Conservation (phyloP, 2,329 filamentous ascomycete genomes). For the Colletotrichum plurivorum region DNA sequence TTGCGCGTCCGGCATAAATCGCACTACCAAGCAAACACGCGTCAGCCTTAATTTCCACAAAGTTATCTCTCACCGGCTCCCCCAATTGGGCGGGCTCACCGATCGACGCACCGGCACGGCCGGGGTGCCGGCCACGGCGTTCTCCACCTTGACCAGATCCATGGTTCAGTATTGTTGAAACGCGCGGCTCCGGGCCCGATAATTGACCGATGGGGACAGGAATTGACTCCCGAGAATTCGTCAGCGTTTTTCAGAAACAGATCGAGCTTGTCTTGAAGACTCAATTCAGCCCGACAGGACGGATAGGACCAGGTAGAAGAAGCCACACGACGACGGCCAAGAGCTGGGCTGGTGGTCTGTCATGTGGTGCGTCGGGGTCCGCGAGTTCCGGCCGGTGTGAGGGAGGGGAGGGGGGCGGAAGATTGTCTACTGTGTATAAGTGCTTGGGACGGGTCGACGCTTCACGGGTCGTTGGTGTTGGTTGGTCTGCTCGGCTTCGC, state of each 20-base stretch:
- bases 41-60: background rate
- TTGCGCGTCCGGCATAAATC: conserved; percentile 18
- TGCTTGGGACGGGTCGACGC: too few species aligned
- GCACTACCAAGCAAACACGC: conserved; percentile 2
- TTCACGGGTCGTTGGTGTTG: background rate
- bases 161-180: background rate
- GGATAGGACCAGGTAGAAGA: background rate
- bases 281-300: background rate
- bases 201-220: background rate
- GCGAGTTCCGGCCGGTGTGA: background rate
- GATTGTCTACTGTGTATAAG: background rate
- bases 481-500: background rate
- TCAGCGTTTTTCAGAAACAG: background rate
- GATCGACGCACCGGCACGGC: background rate
- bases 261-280: background rate
- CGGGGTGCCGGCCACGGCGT: background rate
- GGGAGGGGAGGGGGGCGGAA: background rate
- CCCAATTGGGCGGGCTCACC: background rate
- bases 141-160: conserved; percentile 6
- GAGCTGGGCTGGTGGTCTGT: background rate
- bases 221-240: background rate
- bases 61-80: background rate
- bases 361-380: conserved; percentile 6
- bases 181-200: background rate
- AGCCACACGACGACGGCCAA: background rate